Evolutionary conservation across 805 yeast genomes (phyloP).

Genomic region (Nakazawaea holstii): DNA sequence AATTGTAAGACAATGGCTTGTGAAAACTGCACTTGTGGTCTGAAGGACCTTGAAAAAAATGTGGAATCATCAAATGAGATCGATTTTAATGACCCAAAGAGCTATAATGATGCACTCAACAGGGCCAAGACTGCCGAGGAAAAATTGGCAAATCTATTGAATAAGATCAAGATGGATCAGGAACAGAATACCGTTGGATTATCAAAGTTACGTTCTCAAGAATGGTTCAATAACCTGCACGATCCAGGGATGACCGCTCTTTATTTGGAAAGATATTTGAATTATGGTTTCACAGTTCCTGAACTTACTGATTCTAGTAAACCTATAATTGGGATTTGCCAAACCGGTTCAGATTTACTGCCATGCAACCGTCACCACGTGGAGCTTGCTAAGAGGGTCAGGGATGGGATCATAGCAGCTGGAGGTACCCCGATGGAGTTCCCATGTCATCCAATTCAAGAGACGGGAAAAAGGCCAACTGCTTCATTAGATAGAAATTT

Average conservation of each 20-base stretch:
- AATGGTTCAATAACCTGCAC: slow-evolving; percentile 18
- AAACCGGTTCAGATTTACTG: slow-evolving; percentile 16
- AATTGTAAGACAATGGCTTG: slow-evolving; percentile 14
- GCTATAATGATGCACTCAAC: slow-evolving; percentile 10
- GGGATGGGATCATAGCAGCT: slow-evolving; percentile 18
- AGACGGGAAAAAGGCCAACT: slow-evolving; percentile 20
- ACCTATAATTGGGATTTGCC: slow-evolving; percentile 16
- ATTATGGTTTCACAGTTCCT: slow-evolving; percentile 18
- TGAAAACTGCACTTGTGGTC: slow-evolving; percentile 20
- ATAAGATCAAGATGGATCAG: slow-evolving; percentile 1
- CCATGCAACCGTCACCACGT: slow-evolving; percentile 21
- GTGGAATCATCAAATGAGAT: slow-evolving; percentile 6
- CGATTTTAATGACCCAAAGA: slow-evolving; percentile 13
- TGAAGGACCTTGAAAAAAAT: slow-evolving; percentile 5
- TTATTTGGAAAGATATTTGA: slow-evolving; percentile 20
- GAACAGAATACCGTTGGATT: no score
- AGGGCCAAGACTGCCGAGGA: slow-evolving; percentile 15
- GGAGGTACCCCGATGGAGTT: slow-evolving; percentile 20
- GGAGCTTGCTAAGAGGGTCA: slow-evolving; percentile 16
- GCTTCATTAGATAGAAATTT: slow-evolving; percentile 19
- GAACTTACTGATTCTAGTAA: slow-evolving; percentile 12
- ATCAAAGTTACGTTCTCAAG: slow-evolving; percentile 13
- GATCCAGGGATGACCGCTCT: slow-evolving; percentile 20
- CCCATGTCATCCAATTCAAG: slow-evolving; percentile 21
- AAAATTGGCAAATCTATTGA: background rate